Percentiles rank a stretch among this genome's conserved stretches.
These are phyloP conservation scores for Stylonectria norvegica DNA, from an alignment of 2,329 filamentous ascomycete species.

Conservation along the genomic window DNA sequence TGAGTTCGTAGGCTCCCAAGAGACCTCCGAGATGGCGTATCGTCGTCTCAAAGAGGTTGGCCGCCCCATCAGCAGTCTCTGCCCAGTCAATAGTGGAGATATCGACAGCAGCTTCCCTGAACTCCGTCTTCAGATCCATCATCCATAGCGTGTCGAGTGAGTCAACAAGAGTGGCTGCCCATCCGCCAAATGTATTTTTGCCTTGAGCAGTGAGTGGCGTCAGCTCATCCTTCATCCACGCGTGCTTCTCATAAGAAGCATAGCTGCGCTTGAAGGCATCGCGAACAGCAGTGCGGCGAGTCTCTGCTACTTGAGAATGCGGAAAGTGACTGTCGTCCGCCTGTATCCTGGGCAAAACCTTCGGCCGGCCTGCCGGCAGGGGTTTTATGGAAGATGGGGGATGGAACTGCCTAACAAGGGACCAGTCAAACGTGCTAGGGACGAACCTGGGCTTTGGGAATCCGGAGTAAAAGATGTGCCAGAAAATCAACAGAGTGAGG, in stretches of 20 bases:
- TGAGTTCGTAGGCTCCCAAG: conserved; percentile 50
- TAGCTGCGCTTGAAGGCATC: conserved; percentile 43
- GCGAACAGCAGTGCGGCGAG: conserved; percentile 38
- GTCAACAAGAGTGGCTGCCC: conserved; percentile 60
- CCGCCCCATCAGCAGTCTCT: conserved; percentile 38
- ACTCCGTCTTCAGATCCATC: conserved; percentile 58
- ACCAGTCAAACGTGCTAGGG: conserved; percentile 32
- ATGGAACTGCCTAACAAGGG: conserved; percentile 22
- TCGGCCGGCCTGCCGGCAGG: conserved; percentile 26
- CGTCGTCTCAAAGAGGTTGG: conserved; percentile 54
- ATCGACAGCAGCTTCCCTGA: conserved; percentile 49
- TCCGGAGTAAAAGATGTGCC: conserved; percentile 17
- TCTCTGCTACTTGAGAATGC: conserved; percentile 16
- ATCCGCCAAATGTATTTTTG: conserved; percentile 51
- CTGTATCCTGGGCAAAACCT: conserved; percentile 30
- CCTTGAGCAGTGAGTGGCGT: conserved; percentile 44
- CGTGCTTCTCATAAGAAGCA: conserved; percentile 49
- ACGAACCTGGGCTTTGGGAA: conserved; percentile 15
- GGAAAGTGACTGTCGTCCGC: conserved; percentile 23
- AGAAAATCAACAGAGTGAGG: conserved; percentile 20
- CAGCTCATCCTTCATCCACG: conserved; percentile 54
- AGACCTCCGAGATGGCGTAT: conserved; percentile 53
- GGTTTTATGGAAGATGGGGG: conserved; percentile 32
- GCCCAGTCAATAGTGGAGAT: conserved; percentile 51
- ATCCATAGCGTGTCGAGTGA: conserved; percentile 61